These are phyloP conservation scores for Aotearoamyces nothofagi DNA, from an alignment of 2,329 filamentous ascomycete genomes.

Conservation along the genomic window DNA sequence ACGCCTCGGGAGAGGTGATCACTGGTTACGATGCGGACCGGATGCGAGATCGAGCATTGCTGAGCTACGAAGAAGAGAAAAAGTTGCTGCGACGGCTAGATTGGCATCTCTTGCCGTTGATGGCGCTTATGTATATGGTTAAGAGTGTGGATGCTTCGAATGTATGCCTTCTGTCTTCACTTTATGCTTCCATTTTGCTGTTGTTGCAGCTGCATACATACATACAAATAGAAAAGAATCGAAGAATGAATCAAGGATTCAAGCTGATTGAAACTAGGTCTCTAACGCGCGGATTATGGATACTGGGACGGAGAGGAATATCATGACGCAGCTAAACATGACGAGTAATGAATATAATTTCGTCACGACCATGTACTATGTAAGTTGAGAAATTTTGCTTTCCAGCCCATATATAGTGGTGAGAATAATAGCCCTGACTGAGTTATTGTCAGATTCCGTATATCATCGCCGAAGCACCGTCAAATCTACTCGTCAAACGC, in stretches of 20 bases:
- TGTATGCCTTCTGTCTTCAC: no score
- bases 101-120: conserved; percentile 26
- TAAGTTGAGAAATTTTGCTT: no score
- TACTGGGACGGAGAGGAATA: conserved; percentile 14
- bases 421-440: no score
- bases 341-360: conserved; percentile 19
- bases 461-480: conserved; percentile 29
- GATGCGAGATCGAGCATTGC: conserved; percentile 18
- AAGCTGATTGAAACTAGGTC: no score
- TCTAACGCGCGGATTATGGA: no score
- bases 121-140: conserved; percentile 18
- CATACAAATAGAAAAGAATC: no score
- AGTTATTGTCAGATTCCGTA: no score
- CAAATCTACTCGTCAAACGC: conserved; percentile 39
- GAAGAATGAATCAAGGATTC: no score
- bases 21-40: conserved; percentile 17
- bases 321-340: conserved; percentile 14
- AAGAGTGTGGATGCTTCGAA: conserved; percentile 18
- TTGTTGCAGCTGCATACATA: no score
- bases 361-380: conserved; percentile 22
- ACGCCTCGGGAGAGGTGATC: conserved; percentile 3
- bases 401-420: no score
- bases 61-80: conserved; percentile 27
- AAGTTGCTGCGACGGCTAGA: conserved; percentile 27
- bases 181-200: no score